Evolutionary conservation across 257 asterid species (phyloP).

Genomic region (Solanum etuberosum): DNA sequence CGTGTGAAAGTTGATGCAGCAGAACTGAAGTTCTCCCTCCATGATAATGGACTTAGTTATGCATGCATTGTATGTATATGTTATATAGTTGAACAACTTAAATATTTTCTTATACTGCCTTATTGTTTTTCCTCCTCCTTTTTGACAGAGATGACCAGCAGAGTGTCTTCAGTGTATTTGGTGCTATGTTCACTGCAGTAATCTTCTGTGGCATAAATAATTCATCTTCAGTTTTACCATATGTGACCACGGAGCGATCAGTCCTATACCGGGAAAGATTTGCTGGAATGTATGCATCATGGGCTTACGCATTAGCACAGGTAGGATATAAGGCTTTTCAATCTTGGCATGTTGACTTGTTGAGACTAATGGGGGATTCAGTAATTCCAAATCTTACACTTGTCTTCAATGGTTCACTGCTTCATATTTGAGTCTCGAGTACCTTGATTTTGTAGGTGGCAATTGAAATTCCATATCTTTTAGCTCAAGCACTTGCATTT

Average conservation of each 20-base stretch:
- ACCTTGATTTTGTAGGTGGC: constrained; percentile 17
- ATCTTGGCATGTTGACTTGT: not conserved
- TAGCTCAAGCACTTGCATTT: constrained; percentile 19
- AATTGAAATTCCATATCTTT: constrained; percentile 39
- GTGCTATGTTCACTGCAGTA: constrained; percentile 23
- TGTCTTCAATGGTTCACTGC: not conserved
- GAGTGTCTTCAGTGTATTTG: constrained; percentile 31
- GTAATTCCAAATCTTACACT: not conserved
- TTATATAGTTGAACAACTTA: not conserved
- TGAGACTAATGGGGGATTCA: not conserved
- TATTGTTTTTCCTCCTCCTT: not conserved
- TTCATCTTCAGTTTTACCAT: constrained; percentile 25
- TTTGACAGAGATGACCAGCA: constrained; percentile 33
- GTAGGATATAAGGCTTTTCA: constrained; percentile 6
- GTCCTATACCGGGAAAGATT: constrained; percentile 38
- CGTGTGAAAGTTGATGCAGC: not conserved
- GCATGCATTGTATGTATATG: not conserved
- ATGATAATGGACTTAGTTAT: not conserved
- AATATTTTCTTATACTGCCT: not conserved
- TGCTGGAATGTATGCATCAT: constrained; percentile 39
- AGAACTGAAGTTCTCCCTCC: not conserved
- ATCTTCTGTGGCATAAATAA: constrained; percentile 40
- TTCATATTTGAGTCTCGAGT: not conserved
- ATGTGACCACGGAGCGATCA: constrained; percentile 30
- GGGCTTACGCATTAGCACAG: constrained; percentile 46